Evolutionary conservation across 306 rosid genomes (phyloP), one percentile per base, ranked within the genome.

Genomic region (Lablab purpureus): DNA sequence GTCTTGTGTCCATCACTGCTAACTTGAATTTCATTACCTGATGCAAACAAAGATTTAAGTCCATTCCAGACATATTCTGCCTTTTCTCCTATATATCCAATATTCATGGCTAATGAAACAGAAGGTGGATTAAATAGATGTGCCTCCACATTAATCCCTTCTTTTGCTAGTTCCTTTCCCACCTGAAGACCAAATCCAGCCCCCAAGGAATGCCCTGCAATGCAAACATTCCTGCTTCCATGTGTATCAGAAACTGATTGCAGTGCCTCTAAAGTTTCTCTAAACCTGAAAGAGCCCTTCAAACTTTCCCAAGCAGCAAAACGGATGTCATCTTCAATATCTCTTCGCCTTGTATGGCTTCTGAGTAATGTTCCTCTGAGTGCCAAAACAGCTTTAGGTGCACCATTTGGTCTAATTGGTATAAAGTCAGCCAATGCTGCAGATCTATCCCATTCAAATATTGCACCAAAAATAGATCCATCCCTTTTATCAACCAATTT

Each of bases 41-140:
- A 71, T 47, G 85, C 87, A 82, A 92, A 72, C 95, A 89, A 82
- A 45, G 87, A 83, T 84, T 83, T 92, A 47, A 91, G 63, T 67
- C 86, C 85, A 80, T 83, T 88, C 99, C 99, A 94, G 51, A 82
- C 87, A 80, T 75, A 86, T 62, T 81, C 89, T 10, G 90, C 89
- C 51, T 75, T 88, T 74, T 88, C 93, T 60, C 92, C 93, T n/a
- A 88, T 66, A 67, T 89, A 82, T 69, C 78, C 89, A 21, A 88
- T 18, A 73, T 91, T 92, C 89, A 79, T 84, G 25, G 97, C 97
- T 0, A 92, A 73, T 21, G 99, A 92, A 78, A 92, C 89, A 9
- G 99, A 89, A 76, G 99, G 99, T 19, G 99, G 99, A 83, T 94
- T 94, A 81, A 94, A 94, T 50, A 91, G 65, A 67, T 94, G 97